A percentile compares a stretch with the other conserved stretches of the same genome.
Conservation (phyloP, 2,329 filamentous ascomycete species). For the Penicillium sclerotiorum region DNA sequence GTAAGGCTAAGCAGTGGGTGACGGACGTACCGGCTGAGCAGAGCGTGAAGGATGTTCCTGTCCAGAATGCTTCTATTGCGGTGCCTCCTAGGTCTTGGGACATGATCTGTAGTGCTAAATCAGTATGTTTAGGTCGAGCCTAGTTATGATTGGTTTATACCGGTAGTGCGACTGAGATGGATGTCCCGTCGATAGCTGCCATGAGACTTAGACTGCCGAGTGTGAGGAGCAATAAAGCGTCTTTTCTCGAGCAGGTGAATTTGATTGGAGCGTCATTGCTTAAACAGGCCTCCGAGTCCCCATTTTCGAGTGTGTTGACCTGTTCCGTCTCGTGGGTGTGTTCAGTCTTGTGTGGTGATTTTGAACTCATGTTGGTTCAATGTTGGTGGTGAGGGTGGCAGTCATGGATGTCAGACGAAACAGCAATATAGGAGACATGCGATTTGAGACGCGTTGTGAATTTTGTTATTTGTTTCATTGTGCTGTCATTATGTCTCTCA, state of each 20-base stretch:
- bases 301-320: not conserved
- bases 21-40: not conserved
- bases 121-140: not conserved
- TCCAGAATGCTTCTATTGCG: slow-evolving; percentile 12
- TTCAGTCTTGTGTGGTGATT: too few species aligned
- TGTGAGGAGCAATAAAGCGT: not conserved
- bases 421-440: too few species aligned
- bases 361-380: not conserved
- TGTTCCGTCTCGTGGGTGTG: not conserved
- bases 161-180: slow-evolving; percentile 7
- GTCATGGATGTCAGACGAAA: too few species aligned
- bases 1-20: not conserved
- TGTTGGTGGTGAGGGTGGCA: too few species aligned
- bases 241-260: not conserved
- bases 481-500: not conserved
- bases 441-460: too few species aligned
- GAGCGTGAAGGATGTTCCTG: slow-evolving; percentile 11
- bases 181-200: slow-evolving; percentile 5
- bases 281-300: not conserved
- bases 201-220: not conserved
- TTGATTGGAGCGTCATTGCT: not conserved
- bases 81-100: slow-evolving; percentile 11
- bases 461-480: not conserved
- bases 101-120: slow-evolving; percentile 4
- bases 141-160: too few species aligned